Evolutionary conservation across 805 yeast genomes (phyloP).

Genomic region (Hanseniaspora pseudoguilliermondii): DNA sequence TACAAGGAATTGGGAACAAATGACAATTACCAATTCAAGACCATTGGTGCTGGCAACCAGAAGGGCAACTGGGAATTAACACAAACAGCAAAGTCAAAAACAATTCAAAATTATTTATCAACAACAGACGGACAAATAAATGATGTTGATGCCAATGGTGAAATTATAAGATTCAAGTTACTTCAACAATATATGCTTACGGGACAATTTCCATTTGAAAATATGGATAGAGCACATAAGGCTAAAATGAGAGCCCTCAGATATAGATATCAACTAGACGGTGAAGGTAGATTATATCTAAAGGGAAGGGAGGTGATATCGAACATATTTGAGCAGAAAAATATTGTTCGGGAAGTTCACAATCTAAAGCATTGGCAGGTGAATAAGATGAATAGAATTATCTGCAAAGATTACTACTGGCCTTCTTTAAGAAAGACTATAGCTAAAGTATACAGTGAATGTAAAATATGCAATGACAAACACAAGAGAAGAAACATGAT

Average conservation of each 20-base stretch:
- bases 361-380: constrained; percentile 68
- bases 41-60: neutral
- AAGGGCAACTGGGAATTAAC: neutral
- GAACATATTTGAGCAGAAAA: constrained; percentile 60
- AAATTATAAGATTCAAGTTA: constrained; percentile 50
- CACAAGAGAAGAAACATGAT: constrained; percentile 27
- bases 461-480: constrained; percentile 49
- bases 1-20: constrained; percentile 51
- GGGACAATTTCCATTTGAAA: constrained; percentile 67
- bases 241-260: constrained; percentile 58
- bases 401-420: constrained; percentile 83
- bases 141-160: constrained; percentile 15
- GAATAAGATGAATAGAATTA: constrained; percentile 66
- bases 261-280: constrained; percentile 15
- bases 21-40: constrained; percentile 16
- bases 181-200: constrained; percentile 67
- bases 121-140: constrained; percentile 11
- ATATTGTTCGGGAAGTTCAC: constrained; percentile 63
- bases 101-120: constrained; percentile 8
- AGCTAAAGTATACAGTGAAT: constrained; percentile 59
- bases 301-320: constrained; percentile 75
- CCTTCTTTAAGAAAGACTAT: constrained; percentile 80
- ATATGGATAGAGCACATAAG: constrained; percentile 70
- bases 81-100: neutral
- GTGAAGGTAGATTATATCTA: constrained; percentile 62